phyloP scores from a whole-genome alignment of 495 filamentous ascomycete genomes.

The Talaromyces trachyspermus region DNA sequence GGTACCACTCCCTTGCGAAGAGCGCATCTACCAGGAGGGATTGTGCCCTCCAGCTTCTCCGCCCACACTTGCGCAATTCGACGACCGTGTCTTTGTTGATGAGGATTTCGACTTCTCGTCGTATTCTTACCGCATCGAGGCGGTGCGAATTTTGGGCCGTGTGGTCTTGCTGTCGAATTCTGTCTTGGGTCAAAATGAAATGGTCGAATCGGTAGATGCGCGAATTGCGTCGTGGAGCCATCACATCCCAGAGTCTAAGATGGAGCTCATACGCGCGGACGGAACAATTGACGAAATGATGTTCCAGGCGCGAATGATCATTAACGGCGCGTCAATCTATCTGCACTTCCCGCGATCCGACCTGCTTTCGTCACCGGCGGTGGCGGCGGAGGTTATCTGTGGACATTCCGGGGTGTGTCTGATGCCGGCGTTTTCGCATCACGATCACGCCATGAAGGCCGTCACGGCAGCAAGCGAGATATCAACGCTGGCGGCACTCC shows the following conservation, averaged over 20 bases:
- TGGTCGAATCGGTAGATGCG: conserved; percentile 56
- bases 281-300: conserved; percentile 76
- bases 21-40: conserved; percentile 40
- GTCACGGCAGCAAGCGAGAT: conserved; percentile 71
- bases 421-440: conserved; percentile 46
- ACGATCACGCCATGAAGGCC: conserved; percentile 70
- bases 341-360: conserved; percentile 44
- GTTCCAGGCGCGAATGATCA: conserved; percentile 85
- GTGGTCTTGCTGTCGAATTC: conserved; percentile 49
- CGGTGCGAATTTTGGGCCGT: conserved; percentile 64
- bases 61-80: conserved; percentile 36
- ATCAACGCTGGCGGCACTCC: conserved; percentile 69
- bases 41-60: conserved; percentile 25
- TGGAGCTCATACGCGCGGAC: conserved; percentile 58
- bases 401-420: conserved; percentile 38
- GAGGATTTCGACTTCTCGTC: conserved; percentile 42
- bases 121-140: conserved; percentile 47
- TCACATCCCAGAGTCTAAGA: conserved; percentile 70
- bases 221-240: conserved; percentile 76
- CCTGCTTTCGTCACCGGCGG: conserved; percentile 38
- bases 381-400: conserved; percentile 42
- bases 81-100: conserved; percentile 37
- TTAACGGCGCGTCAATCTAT: conserved; percentile 48
- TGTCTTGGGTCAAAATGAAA: conserved; percentile 34
- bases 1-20: conserved; percentile 38